Percentiles rank a stretch among this genome's conserved stretches.
phyloP scores from a whole-genome alignment of 352 stramenopile species.

The Phytophthora cryptogea region DNA sequence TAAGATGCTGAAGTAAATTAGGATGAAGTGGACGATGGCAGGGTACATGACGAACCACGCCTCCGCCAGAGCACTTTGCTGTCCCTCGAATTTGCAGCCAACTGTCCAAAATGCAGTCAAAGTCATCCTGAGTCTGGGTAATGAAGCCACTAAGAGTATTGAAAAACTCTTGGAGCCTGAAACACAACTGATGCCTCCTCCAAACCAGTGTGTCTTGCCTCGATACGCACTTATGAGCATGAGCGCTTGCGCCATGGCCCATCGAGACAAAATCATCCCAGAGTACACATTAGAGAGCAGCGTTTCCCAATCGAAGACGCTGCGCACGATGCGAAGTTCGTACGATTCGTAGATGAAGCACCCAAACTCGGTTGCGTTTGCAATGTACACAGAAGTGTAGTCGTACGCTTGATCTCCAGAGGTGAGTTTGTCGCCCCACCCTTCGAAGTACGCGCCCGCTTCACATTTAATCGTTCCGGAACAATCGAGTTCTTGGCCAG shows the following conservation, averaged over 20 bases:
- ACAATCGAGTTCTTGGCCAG: constrained; percentile 23
- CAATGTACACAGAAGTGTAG: constrained; percentile 5
- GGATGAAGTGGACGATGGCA: constrained; percentile 1
- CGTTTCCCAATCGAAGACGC: constrained; percentile 25
- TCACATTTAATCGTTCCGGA: constrained; percentile 9
- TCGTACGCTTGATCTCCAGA: not conserved
- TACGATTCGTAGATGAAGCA: constrained; percentile 4
- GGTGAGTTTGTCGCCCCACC: constrained; percentile 12
- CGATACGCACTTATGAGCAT: constrained; percentile 9
- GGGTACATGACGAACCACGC: constrained; percentile 42
- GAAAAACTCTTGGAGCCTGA: constrained; percentile 12
- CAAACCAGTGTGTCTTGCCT: constrained; percentile 9
- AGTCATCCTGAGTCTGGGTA: constrained; percentile 12
- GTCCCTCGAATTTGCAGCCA: constrained; percentile 39
- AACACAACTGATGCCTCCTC: constrained; percentile 21
- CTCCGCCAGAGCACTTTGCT: constrained; percentile 29
- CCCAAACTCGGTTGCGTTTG: constrained; percentile 4
- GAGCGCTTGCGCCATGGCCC: constrained; percentile 8
- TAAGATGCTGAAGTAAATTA: constrained; percentile 35
- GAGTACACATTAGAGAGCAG: constrained; percentile 15
- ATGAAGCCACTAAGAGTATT: constrained; percentile 6
- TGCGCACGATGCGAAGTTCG: constrained; percentile 3
- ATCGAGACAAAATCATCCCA: constrained; percentile 12
- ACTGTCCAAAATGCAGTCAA: constrained; percentile 15
- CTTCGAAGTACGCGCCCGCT: not conserved